Evolutionary conservation across 2,329 filamentous ascomycete genomes (phyloP).

Genomic region (Penicillium sp.): DNA sequence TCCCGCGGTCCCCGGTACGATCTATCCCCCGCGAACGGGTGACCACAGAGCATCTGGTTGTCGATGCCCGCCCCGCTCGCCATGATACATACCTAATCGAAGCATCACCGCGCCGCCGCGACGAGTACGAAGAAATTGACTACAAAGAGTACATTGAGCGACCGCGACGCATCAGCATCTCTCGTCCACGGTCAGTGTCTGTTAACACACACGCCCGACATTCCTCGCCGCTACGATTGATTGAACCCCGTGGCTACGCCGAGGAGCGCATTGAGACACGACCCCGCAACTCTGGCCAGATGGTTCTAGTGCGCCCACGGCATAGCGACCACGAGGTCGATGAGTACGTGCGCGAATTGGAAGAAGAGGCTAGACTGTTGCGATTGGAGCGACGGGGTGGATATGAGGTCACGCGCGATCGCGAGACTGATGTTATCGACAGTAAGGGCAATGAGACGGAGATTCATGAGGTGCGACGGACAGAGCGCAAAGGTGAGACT

Average conservation of each 20-base stretch:
- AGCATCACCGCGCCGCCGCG: slow-evolving; percentile 31
- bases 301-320: slow-evolving; percentile 54
- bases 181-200: slow-evolving; percentile 40
- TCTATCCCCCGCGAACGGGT: slow-evolving; percentile 29
- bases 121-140: slow-evolving; percentile 21
- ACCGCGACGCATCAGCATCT: slow-evolving; percentile 29
- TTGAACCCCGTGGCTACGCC: slow-evolving; percentile 38
- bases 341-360: slow-evolving; percentile 70
- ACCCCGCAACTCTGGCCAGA: slow-evolving; percentile 46
- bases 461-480: slow-evolving; percentile 64
- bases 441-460: slow-evolving; percentile 51
- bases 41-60: slow-evolving; percentile 23
- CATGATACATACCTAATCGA: slow-evolving; percentile 39
- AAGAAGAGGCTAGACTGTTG: slow-evolving; percentile 64
- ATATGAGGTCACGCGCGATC: slow-evolving; percentile 33
- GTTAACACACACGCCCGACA: slow-evolving; percentile 35
- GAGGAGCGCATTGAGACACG: slow-evolving; percentile 46
- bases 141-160: slow-evolving; percentile 34
- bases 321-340: slow-evolving; percentile 66
- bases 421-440: slow-evolving; percentile 38
- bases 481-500: slow-evolving; percentile 83
- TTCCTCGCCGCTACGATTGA: slow-evolving; percentile 41
- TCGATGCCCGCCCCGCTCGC: slow-evolving; percentile 31
- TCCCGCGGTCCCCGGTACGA: slow-evolving; percentile 29
- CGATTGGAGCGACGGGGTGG: slow-evolving; percentile 55